Evolutionary conservation across 495 filamentous ascomycete species (phyloP).

Genomic region (Penicillium soppii): DNA sequence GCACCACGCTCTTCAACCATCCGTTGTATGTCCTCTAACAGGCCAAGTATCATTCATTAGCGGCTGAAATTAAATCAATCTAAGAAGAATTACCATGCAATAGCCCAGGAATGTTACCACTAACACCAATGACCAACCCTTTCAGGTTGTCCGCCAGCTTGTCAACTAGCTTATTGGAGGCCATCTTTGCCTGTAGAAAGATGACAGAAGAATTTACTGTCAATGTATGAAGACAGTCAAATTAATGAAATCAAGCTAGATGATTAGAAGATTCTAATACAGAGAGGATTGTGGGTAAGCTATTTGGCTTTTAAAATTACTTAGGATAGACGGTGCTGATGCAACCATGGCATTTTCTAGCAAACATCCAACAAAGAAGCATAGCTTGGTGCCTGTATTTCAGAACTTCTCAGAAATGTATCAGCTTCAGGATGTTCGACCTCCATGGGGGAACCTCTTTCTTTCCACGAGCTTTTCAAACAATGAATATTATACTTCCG

Average conservation of each 20-base stretch:
- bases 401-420: no score
- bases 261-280: not conserved
- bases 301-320: not conserved
- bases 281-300: not conserved
- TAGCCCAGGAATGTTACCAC: conserved; percentile 54
- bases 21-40: conserved; percentile 1
- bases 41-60: not conserved
- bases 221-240: not conserved
- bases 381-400: no score
- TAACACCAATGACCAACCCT: conserved; percentile 52
- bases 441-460: no score
- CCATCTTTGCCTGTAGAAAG: not conserved
- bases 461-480: not conserved
- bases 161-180: not conserved
- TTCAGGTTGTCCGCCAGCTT: conserved; percentile 31
- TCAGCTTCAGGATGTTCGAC: no score
- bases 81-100: conserved; percentile 42
- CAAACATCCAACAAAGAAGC: not conserved
- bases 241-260: not conserved
- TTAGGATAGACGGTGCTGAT: not conserved
- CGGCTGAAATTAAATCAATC: not conserved
- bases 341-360: not conserved
- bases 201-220: no score
- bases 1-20: conserved; percentile 12
- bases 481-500: no score